phyloP scores from a whole-genome alignment of 345 rosid species.

The Corchorus capsularis region DNA sequence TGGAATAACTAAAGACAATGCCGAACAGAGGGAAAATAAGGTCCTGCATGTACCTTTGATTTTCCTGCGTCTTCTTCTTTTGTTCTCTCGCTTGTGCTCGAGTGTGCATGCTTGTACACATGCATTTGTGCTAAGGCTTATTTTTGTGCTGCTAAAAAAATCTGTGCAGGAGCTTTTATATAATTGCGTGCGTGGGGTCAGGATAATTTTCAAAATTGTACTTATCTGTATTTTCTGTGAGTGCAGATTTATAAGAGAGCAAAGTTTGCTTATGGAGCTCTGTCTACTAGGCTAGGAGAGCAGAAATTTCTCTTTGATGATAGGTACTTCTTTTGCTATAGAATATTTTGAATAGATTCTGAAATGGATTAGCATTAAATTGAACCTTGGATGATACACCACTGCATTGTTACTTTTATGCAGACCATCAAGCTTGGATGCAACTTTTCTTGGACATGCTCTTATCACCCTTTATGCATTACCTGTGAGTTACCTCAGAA shows the following conservation, averaged over 20 bases:
- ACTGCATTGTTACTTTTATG: constrained; percentile 17
- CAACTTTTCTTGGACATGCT: constrained; percentile 65
- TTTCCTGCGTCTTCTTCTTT: neutral
- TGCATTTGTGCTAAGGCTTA: neutral
- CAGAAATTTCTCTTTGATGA: constrained; percentile 68
- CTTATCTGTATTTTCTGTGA: neutral
- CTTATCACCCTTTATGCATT: constrained; percentile 71
- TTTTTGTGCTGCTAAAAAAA: neutral
- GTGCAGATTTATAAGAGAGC: constrained; percentile 80
- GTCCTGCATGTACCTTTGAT: constrained; percentile 36
- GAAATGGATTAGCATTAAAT: neutral
- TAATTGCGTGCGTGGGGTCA: neutral
- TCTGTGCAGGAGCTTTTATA: neutral
- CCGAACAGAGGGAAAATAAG: constrained; percentile 66
- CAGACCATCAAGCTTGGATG: constrained; percentile 96
- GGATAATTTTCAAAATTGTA: constrained; percentile 1
- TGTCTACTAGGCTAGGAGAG: constrained; percentile 81
- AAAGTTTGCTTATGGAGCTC: constrained; percentile 66
- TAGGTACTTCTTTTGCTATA: constrained; percentile 46
- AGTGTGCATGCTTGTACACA: neutral
- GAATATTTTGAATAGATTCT: neutral
- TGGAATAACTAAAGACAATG: constrained; percentile 76
- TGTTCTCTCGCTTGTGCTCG: neutral
- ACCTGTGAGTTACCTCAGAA: constrained; percentile 62
- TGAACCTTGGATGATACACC: neutral